Base-by-base conservation (phyloP, 306 rosid species). In the Begonia loranthoides region DNA sequence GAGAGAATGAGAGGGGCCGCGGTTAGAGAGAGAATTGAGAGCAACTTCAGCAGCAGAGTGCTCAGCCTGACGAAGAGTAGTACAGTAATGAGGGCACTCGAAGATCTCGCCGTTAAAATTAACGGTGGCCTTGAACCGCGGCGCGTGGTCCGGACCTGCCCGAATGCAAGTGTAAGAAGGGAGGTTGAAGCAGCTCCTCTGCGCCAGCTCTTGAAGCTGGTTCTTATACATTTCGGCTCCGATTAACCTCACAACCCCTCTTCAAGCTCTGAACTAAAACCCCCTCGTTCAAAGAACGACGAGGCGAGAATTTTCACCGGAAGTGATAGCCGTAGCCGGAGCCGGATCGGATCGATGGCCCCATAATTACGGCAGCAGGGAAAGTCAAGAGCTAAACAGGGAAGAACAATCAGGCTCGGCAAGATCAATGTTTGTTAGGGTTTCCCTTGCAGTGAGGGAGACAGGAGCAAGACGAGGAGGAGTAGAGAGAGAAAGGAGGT, bases 181-280 rank as follows among this genome's bases (percentile, higher is more conserved):
- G 4, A 92, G 81, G 71, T 92, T 92, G 77, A 92, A 92, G 79
- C 99, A 92, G 80, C 99, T 92, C 69, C 99, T 70, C 64, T 92
- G 99, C 52, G 99, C 99, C 93, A 92, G 94, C 96, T 92, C 99
- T 66, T 92, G 99, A 62, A 92, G 99, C 99, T 92, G 99, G 93
- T 92, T 92, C 82, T 92, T 92, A 73, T 92, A 92, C 99, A 92
- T 92, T 85, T 78, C 86, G 60, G 13, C 74, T 17, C 50, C 76
- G 55, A 51, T 50, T 51, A 28, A 36, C 15, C 12, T 36, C 47
- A 44, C 52, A 24, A 9, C 51, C 34, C 52, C 40, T 0, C 33
- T 3, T 58, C 62, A 10, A 15, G 33, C 13, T 43, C 17, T 1
- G 34, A 12, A 15, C 39, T 13, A 49, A 33, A 51, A 22, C 16